Conservation (phyloP, 768 basidiomycete genomes). For the Russula griseocarnosa region DNA sequence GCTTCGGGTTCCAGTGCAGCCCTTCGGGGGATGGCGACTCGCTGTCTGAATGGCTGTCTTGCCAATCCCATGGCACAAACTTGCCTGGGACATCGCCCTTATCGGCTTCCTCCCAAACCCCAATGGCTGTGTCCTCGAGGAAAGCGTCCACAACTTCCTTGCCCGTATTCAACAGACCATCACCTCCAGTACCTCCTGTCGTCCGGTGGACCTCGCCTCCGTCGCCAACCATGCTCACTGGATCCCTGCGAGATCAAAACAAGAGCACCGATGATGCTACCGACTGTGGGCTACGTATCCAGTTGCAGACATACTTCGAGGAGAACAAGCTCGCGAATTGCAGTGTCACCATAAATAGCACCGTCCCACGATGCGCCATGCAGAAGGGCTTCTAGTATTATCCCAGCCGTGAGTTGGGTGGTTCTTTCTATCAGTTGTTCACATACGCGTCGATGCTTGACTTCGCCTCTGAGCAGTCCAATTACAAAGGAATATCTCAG, state of each 20-base stretch:
- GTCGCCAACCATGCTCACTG: constrained; percentile 8
- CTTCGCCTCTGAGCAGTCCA: constrained; percentile 9
- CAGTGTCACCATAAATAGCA: constrained; percentile 9
- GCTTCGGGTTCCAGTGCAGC: background rate
- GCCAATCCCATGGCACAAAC: background rate
- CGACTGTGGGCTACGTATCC: constrained; percentile 2
- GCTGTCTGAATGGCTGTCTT: background rate
- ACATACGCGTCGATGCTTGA: constrained; percentile 18
- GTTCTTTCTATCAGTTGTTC: constrained; percentile 12
- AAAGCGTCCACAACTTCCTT: constrained; percentile 14
- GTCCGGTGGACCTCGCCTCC: constrained; percentile 10
- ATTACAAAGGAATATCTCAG: background rate
- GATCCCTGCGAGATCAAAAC: background rate
- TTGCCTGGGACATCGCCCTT: constrained; percentile 6
- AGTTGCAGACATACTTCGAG: constrained; percentile 20
- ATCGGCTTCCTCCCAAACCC: background rate
- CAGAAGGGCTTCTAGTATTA: constrained; percentile 19
- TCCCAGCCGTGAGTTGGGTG: constrained; percentile 6
- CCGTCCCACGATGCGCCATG: constrained; percentile 13
- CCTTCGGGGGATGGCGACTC: background rate
- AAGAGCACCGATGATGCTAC: background rate
- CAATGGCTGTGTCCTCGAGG: constrained; percentile 4
- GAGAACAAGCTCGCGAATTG: constrained; percentile 23
- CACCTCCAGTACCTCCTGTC: background rate
- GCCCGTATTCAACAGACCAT: constrained; percentile 13